Evolutionary conservation across 805 yeast species (phyloP).

Genomic region (Alloascoidea hylecoeti): DNA sequence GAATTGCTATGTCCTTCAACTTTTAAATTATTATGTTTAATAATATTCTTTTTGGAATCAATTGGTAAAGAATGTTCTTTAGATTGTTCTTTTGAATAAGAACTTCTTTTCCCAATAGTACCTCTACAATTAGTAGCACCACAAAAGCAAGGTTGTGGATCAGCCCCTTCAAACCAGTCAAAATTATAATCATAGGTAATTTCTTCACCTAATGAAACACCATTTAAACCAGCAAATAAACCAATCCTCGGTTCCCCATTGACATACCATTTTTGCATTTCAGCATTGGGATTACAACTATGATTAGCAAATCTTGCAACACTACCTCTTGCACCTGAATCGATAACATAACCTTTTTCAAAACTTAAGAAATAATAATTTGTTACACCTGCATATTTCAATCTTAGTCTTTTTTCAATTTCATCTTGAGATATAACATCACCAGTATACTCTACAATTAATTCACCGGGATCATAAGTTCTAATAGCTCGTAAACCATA

Average conservation of each 20-base stretch:
- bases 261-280: slow-evolving; percentile 34
- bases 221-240: slow-evolving; percentile 24
- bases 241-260: slow-evolving; percentile 28
- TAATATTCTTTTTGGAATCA: too few relatives aligned
- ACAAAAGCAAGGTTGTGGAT: slow-evolving; percentile 29
- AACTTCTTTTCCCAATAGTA: too few relatives aligned
- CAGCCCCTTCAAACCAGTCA: slow-evolving; percentile 27
- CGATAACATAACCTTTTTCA: slow-evolving; percentile 27
- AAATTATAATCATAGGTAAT: slow-evolving; percentile 34
- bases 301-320: slow-evolving; percentile 36
- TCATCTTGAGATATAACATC: slow-evolving; percentile 28
- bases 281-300: slow-evolving; percentile 31
- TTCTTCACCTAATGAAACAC: slow-evolving; percentile 25
- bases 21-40: too few relatives aligned
- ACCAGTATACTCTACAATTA: slow-evolving; percentile 35
- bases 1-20: too few relatives aligned
- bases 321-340: slow-evolving; percentile 29
- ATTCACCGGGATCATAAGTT: slow-evolving; percentile 20
- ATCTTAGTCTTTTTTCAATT: slow-evolving; percentile 21
- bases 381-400: slow-evolving; percentile 17
- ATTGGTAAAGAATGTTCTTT: too few relatives aligned
- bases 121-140: slow-evolving; percentile 27
- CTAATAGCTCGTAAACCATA: slow-evolving; percentile 26
- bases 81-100: too few relatives aligned
- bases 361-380: slow-evolving; percentile 27